Evolutionary conservation across 2,329 filamentous ascomycete genomes (phyloP).

Genomic region (Apiospora sp.): DNA sequence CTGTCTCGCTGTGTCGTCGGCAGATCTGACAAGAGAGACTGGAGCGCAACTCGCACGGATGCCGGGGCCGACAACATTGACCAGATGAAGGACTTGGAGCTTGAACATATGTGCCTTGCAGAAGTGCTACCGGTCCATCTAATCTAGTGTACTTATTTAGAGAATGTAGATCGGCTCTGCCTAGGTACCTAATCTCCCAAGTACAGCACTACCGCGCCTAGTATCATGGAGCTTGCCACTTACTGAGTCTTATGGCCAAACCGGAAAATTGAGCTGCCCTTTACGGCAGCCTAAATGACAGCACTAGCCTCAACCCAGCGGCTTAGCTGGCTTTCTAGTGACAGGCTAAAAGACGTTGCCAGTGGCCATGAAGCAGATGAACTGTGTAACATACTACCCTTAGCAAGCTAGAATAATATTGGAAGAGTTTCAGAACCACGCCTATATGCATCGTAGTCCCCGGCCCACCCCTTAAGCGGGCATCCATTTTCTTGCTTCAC

Average conservation of each 20-base stretch:
- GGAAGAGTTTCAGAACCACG: not conserved
- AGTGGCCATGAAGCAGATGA: not conserved
- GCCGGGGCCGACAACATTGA: too few relatives aligned
- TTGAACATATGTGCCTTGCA: not conserved
- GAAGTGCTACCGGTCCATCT: not conserved
- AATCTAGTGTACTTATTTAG: not conserved
- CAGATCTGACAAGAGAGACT: not conserved
- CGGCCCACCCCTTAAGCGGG: not conserved
- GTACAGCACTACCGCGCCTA: not conserved
- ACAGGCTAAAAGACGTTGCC: not conserved
- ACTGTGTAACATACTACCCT: not conserved
- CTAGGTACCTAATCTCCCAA: not conserved
- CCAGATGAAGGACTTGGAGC: not conserved
- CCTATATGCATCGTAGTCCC: not conserved
- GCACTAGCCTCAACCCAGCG: not conserved
- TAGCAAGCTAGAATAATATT: not conserved
- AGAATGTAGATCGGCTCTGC: not conserved
- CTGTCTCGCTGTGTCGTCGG: not conserved
- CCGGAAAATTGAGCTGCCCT: not conserved
- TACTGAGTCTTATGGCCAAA: not conserved
- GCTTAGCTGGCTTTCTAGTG: not conserved
- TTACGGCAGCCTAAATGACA: not conserved
- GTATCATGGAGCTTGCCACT: not conserved
- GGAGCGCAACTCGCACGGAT: too few relatives aligned
- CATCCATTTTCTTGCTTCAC: not conserved